A percentile compares a stretch with the other conserved stretches of the same genome.
Conservation (phyloP, 2,329 filamentous ascomycete species). For the Fusarium phyllophilum region DNA sequence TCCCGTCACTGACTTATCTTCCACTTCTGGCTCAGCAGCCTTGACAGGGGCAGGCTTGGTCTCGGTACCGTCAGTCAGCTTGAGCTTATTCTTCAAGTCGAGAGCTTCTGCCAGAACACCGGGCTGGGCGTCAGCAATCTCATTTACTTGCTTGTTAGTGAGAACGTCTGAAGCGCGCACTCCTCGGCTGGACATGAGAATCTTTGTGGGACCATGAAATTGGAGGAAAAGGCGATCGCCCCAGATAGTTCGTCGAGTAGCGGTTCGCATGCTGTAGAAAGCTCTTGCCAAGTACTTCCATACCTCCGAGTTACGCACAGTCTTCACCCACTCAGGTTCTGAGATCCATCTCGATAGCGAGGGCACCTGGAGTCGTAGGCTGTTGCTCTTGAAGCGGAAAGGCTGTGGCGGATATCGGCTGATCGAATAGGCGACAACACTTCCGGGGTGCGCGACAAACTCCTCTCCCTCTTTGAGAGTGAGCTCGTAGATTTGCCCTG, state of each 20-base stretch:
- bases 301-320: constrained; percentile 74
- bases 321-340: constrained; percentile 76
- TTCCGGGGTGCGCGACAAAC: constrained; percentile 89
- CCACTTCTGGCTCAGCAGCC: constrained; percentile 39
- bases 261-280: constrained; percentile 77
- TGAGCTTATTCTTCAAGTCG: constrained; percentile 55
- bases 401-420: constrained; percentile 78
- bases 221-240: constrained; percentile 92
- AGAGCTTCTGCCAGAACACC: constrained; percentile 73
- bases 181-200: constrained; percentile 89
- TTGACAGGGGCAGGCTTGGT: constrained; percentile 40
- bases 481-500: constrained; percentile 90
- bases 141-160: constrained; percentile 82
- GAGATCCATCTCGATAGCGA: constrained; percentile 72
- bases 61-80: constrained; percentile 28
- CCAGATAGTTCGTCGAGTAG: constrained; percentile 85
- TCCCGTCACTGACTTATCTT: constrained; percentile 53
- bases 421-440: constrained; percentile 90
- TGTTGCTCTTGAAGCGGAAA: constrained; percentile 85
- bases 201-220: constrained; percentile 86
- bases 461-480: constrained; percentile 84
- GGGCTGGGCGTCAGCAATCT: constrained; percentile 84
- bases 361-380: constrained; percentile 82
- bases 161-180: constrained; percentile 81
- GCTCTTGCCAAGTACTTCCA: constrained; percentile 77